These are phyloP conservation scores for Aureobasidium leucospermi DNA, from an alignment of 2,329 filamentous ascomycete species.

Conservation along the genomic window DNA sequence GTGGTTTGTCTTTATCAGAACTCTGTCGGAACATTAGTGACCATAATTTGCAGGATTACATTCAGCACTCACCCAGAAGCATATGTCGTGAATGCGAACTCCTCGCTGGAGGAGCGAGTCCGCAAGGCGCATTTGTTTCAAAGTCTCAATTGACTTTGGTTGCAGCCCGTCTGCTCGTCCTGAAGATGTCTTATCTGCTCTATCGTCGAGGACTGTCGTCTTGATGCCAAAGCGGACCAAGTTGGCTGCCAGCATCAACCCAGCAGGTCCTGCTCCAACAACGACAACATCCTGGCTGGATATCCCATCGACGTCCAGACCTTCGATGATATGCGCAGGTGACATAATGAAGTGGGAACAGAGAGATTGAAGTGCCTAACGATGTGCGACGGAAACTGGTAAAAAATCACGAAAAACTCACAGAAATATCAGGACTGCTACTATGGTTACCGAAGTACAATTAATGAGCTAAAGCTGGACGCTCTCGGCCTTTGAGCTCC, in stretches of 20 bases:
- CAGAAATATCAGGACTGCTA: neutral
- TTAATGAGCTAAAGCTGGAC: neutral
- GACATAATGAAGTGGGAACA: neutral
- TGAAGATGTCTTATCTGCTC: slow-evolving; percentile 59
- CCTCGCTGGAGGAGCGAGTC: slow-evolving; percentile 59
- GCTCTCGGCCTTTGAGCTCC: neutral
- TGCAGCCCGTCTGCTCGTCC: slow-evolving; percentile 67
- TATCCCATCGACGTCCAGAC: neutral
- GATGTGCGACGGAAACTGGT: too few species aligned
- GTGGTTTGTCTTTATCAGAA: slow-evolving; percentile 30
- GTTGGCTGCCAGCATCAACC: slow-evolving; percentile 41
- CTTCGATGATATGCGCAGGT: neutral
- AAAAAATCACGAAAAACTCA: neutral
- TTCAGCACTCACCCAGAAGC: slow-evolving; percentile 54
- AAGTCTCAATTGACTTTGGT: slow-evolving; percentile 71
- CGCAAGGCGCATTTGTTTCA: slow-evolving; percentile 66
- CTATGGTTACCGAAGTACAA: neutral
- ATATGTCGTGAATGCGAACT: slow-evolving; percentile 65
- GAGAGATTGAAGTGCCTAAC: too few species aligned
- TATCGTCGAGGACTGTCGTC: slow-evolving; percentile 60
- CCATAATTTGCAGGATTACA: neutral
- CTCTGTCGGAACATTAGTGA: slow-evolving; percentile 21
- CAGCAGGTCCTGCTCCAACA: slow-evolving; percentile 36
- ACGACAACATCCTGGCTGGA: slow-evolving; percentile 20
- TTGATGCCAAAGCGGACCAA: slow-evolving; percentile 61